These are phyloP conservation scores for Cercospora berteroae DNA, from an alignment of 2,329 filamentous ascomycete species.

Conservation along the genomic window DNA sequence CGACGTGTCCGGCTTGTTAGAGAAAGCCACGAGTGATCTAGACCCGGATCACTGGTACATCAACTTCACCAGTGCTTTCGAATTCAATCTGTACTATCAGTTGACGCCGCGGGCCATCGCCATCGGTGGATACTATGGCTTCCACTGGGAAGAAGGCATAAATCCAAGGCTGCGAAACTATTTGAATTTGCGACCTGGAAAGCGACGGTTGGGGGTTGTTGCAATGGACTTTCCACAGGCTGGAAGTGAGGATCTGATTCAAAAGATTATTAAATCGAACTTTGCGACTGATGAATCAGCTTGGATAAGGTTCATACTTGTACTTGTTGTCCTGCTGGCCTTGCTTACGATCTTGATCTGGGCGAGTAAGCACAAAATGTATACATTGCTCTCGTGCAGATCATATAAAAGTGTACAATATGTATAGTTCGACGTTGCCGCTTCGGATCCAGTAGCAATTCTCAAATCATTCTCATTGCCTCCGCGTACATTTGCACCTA, in stretches of 20 bases:
- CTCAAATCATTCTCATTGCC: neutral
- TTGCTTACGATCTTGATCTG: conserved; percentile 29
- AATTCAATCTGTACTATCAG: conserved; percentile 42
- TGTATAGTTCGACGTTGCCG: neutral
- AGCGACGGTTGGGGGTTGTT: conserved; percentile 38
- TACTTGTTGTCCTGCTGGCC: neutral
- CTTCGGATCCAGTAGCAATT: neutral
- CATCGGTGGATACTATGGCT: conserved; percentile 44
- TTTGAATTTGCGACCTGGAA: conserved; percentile 28
- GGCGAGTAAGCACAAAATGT: conserved; percentile 54
- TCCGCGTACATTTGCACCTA: too few species aligned
- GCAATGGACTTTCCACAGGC: conserved; percentile 40
- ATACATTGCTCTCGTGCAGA: neutral
- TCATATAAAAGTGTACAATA: neutral
- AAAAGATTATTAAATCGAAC: conserved; percentile 45
- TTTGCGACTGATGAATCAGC: conserved; percentile 22
- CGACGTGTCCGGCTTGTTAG: conserved; percentile 42
- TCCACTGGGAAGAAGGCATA: conserved; percentile 47
- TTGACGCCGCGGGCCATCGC: conserved; percentile 42
- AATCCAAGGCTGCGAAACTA: conserved; percentile 43
- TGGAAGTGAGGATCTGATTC: conserved; percentile 44
- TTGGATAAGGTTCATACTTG: neutral
- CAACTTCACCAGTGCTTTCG: conserved; percentile 48
- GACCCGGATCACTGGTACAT: conserved; percentile 41
- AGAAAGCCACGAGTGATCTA: conserved; percentile 34